Conservation (phyloP, 257 asterid genomes). For the Solanum neorickii region DNA sequence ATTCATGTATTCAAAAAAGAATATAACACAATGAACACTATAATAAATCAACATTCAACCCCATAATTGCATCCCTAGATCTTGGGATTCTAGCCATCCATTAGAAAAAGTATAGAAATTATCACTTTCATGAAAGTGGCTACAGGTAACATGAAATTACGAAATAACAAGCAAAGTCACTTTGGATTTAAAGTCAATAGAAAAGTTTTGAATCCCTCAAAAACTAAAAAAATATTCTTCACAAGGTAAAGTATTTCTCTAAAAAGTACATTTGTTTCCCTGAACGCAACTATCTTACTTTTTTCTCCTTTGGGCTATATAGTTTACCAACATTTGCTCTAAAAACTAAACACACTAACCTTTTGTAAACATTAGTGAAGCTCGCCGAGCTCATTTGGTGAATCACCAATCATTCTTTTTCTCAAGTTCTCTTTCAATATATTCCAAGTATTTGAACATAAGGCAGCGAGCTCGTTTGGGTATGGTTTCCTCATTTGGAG, state of each 20-base stretch:
- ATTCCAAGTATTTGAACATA: no score
- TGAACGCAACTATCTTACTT: neutral
- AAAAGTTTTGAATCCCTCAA: rapidly evolving
- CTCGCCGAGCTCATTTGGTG: neutral
- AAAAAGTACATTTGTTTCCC: no score
- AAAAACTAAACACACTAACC: no score
- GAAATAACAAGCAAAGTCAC: neutral
- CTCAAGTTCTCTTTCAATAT: no score
- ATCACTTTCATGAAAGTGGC: neutral
- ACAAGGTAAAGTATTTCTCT: neutral
- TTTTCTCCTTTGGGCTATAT: neutral
- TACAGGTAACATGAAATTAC: neutral
- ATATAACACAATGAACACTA: neutral
- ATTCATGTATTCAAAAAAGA: neutral
- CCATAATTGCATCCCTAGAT: neutral
- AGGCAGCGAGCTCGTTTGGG: no score
- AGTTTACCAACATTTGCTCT: no score
- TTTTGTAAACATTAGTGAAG: neutral
- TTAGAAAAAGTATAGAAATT: neutral
- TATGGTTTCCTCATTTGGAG: no score
- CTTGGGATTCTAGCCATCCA: neutral
- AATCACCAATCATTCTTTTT: no score
- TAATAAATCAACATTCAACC: neutral
- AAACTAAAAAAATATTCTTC: no score
- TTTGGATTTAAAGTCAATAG: no score